These are phyloP conservation scores for Syzygium grande DNA, from an alignment of 345 rosid genomes.

Conservation along the genomic window DNA sequence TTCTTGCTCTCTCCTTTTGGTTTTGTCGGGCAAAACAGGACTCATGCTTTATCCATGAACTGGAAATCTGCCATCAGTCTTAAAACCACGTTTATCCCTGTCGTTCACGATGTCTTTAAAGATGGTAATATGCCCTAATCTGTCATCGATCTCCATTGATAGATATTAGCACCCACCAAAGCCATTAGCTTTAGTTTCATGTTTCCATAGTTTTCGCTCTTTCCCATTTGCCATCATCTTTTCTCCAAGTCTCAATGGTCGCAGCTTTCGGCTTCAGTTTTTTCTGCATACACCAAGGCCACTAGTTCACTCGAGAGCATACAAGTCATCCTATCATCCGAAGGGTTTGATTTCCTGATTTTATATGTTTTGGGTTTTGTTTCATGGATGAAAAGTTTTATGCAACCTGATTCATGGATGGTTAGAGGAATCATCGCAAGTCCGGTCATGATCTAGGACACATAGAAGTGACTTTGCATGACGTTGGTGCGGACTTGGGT, in stretches of 20 bases:
- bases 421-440: neutral
- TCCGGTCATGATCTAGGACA: neutral
- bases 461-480: neutral
- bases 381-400: neutral
- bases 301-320: neutral
- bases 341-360: neutral
- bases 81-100: neutral
- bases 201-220: neutral
- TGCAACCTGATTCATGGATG: neutral
- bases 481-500: neutral
- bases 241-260: neutral
- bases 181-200: neutral
- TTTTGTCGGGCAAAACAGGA: neutral
- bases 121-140: rapidly evolving
- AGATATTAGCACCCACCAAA: neutral
- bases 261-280: neutral
- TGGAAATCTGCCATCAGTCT: neutral
- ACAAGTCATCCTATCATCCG: neutral
- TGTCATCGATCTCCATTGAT: neutral
- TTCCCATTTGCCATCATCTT: neutral
- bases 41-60: neutral
- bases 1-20: neutral
- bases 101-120: neutral
- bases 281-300: neutral
- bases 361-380: neutral